Conservation (phyloP, 768 basidiomycete species). For the Leccinum disarticulatum region DNA sequence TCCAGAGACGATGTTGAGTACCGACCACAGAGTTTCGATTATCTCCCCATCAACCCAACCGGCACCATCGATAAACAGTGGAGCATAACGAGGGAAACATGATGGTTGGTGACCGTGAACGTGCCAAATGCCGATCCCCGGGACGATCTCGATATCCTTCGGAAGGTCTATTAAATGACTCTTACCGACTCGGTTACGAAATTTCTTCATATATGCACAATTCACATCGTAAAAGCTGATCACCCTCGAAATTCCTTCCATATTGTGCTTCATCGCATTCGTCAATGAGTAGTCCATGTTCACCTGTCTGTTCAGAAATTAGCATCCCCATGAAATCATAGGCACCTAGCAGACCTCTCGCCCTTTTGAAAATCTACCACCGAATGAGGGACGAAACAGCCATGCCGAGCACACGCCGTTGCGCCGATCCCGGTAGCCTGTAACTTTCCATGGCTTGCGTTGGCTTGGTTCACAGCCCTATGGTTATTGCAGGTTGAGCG, state of each 20-base stretch:
- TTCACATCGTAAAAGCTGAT: constrained; percentile 8
- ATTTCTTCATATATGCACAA: constrained; percentile 11
- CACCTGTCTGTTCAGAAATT: constrained; percentile 1
- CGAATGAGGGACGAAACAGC: constrained; percentile 26
- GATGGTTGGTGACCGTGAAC: constrained; percentile 25
- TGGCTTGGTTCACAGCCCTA: background rate
- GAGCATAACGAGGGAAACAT: constrained; percentile 17
- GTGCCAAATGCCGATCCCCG: constrained; percentile 26
- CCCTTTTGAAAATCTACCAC: constrained; percentile 35
- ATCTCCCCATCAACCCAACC: background rate
- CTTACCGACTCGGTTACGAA: accelerated
- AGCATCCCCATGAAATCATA: background rate
- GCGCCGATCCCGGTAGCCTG: background rate
- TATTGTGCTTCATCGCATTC: constrained; percentile 1
- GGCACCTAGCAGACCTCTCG: background rate
- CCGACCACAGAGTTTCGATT: constrained; percentile 8
- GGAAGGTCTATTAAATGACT: background rate
- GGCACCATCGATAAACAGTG: background rate
- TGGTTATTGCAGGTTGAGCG: background rate
- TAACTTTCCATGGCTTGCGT: background rate
- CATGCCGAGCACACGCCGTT: background rate
- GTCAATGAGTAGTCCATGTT: constrained; percentile 11
- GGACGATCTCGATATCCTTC: background rate
- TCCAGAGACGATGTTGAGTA: background rate
- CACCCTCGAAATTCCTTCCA: accelerated